phyloP scores from a whole-genome alignment of 1,284 basidiomycete genomes.

The Fistulinella staudtii region DNA sequence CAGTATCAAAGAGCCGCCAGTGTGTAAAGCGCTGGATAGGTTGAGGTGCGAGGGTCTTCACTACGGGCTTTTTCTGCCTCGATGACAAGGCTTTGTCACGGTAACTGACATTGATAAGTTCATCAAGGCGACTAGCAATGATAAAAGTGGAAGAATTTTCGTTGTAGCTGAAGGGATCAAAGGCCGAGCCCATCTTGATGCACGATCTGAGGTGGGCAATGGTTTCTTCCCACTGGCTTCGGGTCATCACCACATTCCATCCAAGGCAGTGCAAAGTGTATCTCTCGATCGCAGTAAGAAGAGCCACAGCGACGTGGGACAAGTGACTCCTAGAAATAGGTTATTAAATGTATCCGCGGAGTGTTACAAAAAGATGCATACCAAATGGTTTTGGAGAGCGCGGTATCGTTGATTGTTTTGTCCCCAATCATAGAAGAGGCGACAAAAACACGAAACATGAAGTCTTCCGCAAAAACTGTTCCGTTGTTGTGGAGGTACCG shows the following conservation, averaged over 20 bases:
- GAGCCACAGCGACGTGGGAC: constrained; percentile 26
- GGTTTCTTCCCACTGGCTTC: constrained; percentile 26
- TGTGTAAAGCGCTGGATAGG: constrained; percentile 9
- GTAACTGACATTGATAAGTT: constrained; percentile 16
- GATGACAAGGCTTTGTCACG: background rate
- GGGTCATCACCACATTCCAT: constrained; percentile 26
- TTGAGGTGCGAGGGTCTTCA: constrained; percentile 16
- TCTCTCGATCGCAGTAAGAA: constrained; percentile 32
- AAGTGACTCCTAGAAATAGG: constrained; percentile 25
- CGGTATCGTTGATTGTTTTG: constrained; percentile 55
- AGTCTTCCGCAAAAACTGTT: constrained; percentile 26
- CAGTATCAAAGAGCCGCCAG: constrained; percentile 11
- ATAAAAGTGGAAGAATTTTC: constrained; percentile 14
- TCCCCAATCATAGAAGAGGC: constrained; percentile 50
- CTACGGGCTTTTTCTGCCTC: background rate
- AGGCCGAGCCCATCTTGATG: constrained; percentile 28
- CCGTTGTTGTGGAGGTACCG: constrained; percentile 30
- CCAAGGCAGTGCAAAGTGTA: constrained; percentile 27
- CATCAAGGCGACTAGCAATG: constrained; percentile 24
- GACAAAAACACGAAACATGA: constrained; percentile 40
- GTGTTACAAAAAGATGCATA: constrained; percentile 14
- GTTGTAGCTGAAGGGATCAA: constrained; percentile 27
- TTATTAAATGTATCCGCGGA: constrained; percentile 7
- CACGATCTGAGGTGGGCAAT: constrained; percentile 24
- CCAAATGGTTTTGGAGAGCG: constrained; percentile 44